Conservation (phyloP, 1,284 basidiomycete genomes). For the Abortiporus biennis region DNA sequence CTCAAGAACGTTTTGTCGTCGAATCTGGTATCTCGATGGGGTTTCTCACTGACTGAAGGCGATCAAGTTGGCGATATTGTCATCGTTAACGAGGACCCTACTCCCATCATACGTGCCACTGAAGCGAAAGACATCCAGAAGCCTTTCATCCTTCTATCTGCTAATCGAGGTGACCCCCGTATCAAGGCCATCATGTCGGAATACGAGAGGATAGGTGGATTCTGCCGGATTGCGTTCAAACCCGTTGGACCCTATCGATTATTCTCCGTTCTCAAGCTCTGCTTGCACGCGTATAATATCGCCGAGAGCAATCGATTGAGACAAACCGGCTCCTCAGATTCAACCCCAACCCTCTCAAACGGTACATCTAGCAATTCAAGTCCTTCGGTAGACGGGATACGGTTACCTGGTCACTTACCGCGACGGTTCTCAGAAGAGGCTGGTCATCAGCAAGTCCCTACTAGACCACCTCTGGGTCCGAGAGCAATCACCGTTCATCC, state of each 20-base stretch:
- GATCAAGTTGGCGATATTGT: constrained; percentile 66
- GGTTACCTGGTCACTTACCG: constrained; percentile 17
- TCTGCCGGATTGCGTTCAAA: constrained; percentile 84
- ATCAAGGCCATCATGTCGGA: constrained; percentile 60
- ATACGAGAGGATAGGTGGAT: constrained; percentile 80
- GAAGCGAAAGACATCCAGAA: constrained; percentile 49
- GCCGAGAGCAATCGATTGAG: constrained; percentile 18
- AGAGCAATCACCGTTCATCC: constrained; percentile 47
- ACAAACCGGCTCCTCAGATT: too few relatives aligned
- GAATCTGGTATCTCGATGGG: constrained; percentile 78
- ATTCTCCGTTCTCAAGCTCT: constrained; percentile 64
- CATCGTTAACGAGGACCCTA: constrained; percentile 78
- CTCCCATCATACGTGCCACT: constrained; percentile 51
- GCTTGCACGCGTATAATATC: constrained; percentile 59
- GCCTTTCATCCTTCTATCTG: constrained; percentile 73
- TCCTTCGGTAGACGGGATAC: neutral
- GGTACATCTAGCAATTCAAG: neutral
- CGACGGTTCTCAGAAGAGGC: constrained; percentile 51
- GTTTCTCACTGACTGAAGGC: constrained; percentile 50
- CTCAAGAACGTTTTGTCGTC: constrained; percentile 55
- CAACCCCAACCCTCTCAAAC: constrained; percentile 3
- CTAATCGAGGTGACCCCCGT: constrained; percentile 59
- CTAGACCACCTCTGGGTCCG: constrained; percentile 37
- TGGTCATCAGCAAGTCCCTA: constrained; percentile 7
- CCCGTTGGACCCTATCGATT: constrained; percentile 82